These are phyloP conservation scores for Aspergillus baeticus DNA, from an alignment of 495 filamentous ascomycete species.

Conservation along the genomic window DNA sequence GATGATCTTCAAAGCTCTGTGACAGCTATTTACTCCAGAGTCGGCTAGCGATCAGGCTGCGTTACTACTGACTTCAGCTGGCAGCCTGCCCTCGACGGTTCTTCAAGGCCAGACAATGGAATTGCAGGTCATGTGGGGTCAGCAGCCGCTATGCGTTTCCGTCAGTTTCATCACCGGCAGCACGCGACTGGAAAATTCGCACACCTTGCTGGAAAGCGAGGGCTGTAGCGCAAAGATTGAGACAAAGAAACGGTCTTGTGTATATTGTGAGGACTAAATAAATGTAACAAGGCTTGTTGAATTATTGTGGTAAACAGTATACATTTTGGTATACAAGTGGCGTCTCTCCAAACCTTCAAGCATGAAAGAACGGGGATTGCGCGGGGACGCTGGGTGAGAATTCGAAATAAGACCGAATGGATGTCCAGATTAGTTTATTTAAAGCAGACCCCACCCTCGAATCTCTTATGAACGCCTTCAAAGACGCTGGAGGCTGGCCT, in stretches of 20 bases:
- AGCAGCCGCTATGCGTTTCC: conserved; percentile 10
- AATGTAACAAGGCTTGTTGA: too few relatives aligned
- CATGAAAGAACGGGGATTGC: background rate
- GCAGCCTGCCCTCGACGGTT: background rate
- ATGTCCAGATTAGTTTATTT: background rate
- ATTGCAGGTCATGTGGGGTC: conserved; percentile 7
- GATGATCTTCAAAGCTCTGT: background rate
- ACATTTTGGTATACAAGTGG: background rate
- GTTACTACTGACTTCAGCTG: background rate
- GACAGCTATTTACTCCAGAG: background rate
- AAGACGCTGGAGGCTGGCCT: background rate
- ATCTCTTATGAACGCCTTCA: background rate
- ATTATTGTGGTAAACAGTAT: background rate
- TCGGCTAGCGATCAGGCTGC: too few relatives aligned
- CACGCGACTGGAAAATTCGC: conserved; percentile 16
- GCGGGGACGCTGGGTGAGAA: background rate
- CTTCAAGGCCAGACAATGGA: background rate
- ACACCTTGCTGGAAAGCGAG: background rate
- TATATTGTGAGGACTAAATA: too few relatives aligned
- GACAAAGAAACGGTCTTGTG: too few relatives aligned
- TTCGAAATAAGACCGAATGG: background rate
- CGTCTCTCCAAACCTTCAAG: too few relatives aligned
- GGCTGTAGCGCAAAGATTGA: too few relatives aligned
- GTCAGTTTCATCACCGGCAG: conserved; percentile 7
- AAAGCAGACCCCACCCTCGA: background rate